Conservation (phyloP, 2,329 filamentous ascomycete species). For the Clarireedia hainanense region DNA sequence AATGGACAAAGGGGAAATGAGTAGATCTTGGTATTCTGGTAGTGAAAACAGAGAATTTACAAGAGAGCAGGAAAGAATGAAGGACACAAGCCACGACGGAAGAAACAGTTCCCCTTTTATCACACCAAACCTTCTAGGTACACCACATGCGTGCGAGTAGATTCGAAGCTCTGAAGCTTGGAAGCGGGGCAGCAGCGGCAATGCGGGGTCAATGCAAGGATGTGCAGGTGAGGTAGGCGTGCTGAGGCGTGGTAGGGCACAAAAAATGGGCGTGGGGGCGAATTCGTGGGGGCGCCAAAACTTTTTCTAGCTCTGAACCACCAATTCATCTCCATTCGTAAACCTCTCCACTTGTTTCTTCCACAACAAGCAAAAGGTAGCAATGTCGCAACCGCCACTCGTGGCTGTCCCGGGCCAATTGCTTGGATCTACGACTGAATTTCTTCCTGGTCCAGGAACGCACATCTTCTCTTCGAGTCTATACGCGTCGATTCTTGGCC, state of each 20-base stretch:
- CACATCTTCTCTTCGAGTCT: conserved; percentile 70
- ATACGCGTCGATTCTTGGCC: conserved; percentile 75
- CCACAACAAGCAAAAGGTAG: neutral
- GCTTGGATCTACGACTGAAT: conserved; percentile 60
- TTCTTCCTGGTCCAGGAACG: conserved; percentile 71
- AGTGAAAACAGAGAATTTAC: neutral
- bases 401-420: conserved; percentile 75
- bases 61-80: neutral
- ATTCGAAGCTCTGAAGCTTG: neutral
- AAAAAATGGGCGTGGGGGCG: neutral
- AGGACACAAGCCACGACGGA: neutral
- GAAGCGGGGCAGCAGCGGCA: neutral
- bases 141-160: too few species aligned
- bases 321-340: neutral
- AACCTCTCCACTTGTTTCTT: neutral
- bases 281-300: neutral
- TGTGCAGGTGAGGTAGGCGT: neutral
- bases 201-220: too few species aligned
- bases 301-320: neutral
- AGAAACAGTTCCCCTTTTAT: neutral
- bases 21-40: neutral
- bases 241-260: neutral
- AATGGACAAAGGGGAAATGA: neutral
- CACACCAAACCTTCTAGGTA: neutral
- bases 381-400: conserved; percentile 19